A percentile compares a stretch with the other conserved stretches of the same genome.
Evolutionary conservation across 164 flowering plant species (phyloP).

Genomic region (Nymphaea thermarum): DNA sequence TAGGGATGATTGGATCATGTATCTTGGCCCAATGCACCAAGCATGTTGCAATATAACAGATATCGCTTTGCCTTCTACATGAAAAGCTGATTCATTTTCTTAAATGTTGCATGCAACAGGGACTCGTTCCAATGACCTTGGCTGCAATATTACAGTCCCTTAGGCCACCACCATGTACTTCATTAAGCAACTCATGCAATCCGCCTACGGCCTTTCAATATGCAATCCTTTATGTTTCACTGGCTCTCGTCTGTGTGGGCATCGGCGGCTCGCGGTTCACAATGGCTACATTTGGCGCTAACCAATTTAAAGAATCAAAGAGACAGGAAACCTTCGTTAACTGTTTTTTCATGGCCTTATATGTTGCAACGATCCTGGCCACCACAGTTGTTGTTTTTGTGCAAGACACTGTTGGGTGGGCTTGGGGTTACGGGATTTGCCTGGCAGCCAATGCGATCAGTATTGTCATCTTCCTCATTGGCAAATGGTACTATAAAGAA

Average conservation of each 20-base stretch:
- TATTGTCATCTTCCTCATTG: too few relatives aligned
- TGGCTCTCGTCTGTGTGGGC: slow-evolving; percentile 21
- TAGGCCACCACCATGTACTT: slow-evolving; percentile 29
- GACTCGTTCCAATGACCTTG: slow-evolving; percentile 21
- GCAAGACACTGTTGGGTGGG: too few relatives aligned
- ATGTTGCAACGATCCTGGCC: slow-evolving; percentile 12
- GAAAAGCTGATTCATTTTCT: too few relatives aligned
- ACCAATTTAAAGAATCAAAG: slow-evolving; percentile 22
- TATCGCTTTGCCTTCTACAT: too few relatives aligned
- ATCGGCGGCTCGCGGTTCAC: slow-evolving; percentile 30
- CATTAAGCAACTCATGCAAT: not conserved
- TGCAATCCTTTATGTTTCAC: too few relatives aligned
- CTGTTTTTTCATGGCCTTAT: slow-evolving; percentile 30
- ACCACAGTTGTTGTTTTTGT: too few relatives aligned
- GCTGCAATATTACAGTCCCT: slow-evolving; percentile 23
- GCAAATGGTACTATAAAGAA: too few relatives aligned
- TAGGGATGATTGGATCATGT: too few relatives aligned
- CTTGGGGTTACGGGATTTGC: slow-evolving; percentile 24
- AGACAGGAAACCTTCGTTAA: slow-evolving; percentile 36
- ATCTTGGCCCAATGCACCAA: too few relatives aligned
- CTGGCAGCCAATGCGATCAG: slow-evolving; percentile 11
- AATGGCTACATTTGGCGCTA: slow-evolving; percentile 32
- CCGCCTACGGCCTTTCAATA: slow-evolving; percentile 14
- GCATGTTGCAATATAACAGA: too few relatives aligned
- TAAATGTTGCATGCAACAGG: too few relatives aligned